phyloP scores from a whole-genome alignment of 2,329 filamentous ascomycete genomes.

The Chaetomiaceae sp. region DNA sequence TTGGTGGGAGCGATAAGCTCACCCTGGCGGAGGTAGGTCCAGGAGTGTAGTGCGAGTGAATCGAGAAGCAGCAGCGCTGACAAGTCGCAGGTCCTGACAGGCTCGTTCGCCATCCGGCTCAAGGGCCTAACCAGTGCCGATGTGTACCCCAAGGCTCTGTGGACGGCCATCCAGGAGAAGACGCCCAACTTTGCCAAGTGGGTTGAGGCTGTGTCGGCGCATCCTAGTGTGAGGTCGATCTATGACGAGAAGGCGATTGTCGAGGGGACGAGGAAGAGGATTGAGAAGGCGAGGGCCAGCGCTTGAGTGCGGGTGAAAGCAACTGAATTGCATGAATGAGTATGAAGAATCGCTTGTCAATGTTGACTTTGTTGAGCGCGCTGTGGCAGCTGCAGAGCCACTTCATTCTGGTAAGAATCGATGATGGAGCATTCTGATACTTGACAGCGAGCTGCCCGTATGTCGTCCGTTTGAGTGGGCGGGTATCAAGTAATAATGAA shows the following conservation, averaged over 20 bases:
- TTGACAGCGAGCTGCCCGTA: too few species aligned
- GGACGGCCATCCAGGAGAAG: conserved; percentile 43
- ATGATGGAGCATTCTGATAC: too few species aligned
- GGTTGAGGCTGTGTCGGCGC: conserved; percentile 54
- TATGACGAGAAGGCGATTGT: conserved; percentile 51
- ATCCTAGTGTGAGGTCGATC: conserved; percentile 63
- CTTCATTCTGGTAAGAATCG: too few species aligned
- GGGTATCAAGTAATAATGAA: too few species aligned
- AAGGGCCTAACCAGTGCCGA: conserved; percentile 41
- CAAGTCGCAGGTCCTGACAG: conserved; percentile 23
- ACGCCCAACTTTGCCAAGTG: conserved; percentile 67
- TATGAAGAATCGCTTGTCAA: too few species aligned
- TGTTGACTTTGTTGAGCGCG: too few species aligned
- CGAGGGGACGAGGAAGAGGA: conserved; percentile 38
- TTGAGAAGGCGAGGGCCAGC: conserved; percentile 26
- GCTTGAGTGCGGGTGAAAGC: conserved; percentile 5
- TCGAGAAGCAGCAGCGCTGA: neutral
- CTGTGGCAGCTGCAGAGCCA: too few species aligned
- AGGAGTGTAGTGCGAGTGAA: too few species aligned
- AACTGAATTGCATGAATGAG: too few species aligned
- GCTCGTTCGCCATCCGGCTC: conserved; percentile 24
- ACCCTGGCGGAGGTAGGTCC: conserved; percentile 77
- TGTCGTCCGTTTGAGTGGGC: too few species aligned
- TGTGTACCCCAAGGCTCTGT: conserved; percentile 47
- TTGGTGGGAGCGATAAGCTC: conserved; percentile 58